Evolutionary conservation across 768 basidiomycete genomes (phyloP).

Genomic region (Lactarius trivialis): DNA sequence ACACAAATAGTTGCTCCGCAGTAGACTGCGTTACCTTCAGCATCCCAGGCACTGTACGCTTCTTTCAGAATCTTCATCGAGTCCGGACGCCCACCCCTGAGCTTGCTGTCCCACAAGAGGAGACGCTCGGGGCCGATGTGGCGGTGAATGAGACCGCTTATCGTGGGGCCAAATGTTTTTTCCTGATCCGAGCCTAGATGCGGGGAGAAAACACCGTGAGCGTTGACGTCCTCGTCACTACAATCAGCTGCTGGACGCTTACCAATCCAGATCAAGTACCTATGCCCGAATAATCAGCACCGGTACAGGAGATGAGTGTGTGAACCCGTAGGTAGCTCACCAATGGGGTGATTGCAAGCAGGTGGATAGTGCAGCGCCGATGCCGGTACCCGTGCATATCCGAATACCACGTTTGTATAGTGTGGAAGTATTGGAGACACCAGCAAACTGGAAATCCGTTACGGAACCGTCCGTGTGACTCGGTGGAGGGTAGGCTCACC

Average conservation of each 20-base stretch:
- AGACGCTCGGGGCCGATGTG: conserved; percentile 36
- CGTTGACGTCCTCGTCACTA: not conserved
- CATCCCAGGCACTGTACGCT: conserved; percentile 32
- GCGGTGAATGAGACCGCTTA: conserved; percentile 35
- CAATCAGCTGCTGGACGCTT: not conserved
- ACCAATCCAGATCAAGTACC: conserved; percentile 39
- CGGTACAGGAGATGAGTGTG: not conserved
- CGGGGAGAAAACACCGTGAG: not conserved
- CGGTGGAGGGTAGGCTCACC: conserved; percentile 23
- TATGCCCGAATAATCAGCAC: conserved; percentile 10
- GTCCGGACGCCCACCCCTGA: conserved; percentile 36
- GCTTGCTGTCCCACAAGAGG: conserved; percentile 39
- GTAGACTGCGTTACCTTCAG: conserved; percentile 28
- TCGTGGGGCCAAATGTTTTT: conserved; percentile 41
- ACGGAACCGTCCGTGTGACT: not conserved
- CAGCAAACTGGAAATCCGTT: conserved; percentile 32
- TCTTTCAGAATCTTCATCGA: conserved; percentile 35
- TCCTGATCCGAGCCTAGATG: conserved; percentile 36
- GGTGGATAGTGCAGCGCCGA: conserved; percentile 40
- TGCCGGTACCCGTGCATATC: conserved; percentile 40
- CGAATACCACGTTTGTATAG: conserved; percentile 40
- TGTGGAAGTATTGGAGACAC: conserved; percentile 38
- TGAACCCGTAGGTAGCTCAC: conserved; percentile 24
- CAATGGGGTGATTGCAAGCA: conserved; percentile 37
- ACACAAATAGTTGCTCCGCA: not conserved